Evolutionary conservation across 768 basidiomycete genomes (phyloP), one percentile per base, ranked within the genome.

Genomic region (Collybiopsis luxurians): DNA sequence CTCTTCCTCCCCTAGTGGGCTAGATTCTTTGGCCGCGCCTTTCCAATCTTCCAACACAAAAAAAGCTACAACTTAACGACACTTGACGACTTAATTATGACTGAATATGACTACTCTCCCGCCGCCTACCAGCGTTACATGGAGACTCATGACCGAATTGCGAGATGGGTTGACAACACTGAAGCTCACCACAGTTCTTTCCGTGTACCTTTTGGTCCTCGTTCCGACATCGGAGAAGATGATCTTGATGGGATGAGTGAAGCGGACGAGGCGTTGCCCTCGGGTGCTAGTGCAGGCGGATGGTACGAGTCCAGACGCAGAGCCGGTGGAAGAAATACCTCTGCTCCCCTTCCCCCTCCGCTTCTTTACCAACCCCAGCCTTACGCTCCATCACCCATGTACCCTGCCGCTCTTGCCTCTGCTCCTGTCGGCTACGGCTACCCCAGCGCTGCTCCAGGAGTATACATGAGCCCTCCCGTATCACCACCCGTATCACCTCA

Each of bases 61-160:
- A 15, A 6, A 47, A 23, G 13, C 9, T 10, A 12, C 17, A 28
- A 11, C 21, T n/a, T 30, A 30, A 47, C 48, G 31, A 49, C 5
- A n/a, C 34, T 21, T 27, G 44, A 26, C 49, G 40, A 19, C 53
- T 24, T 13, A 15, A 53, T 46, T 34, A 77, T 77, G 75, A 78
- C 75, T 10, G 75, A 78, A 63, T 78, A 77, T 69, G 75, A 77
- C 67, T 76, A 71, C 62, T 77, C 75, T 50, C 76, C 76, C 28
- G 75, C 66, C 36, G 75, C 75, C 12, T 70, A 70, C 61, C 64
- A 73, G 55, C 71, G 67, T 4, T 68, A 69, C 57, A 23, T 69
- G 48, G 73, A 70, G 11, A 74, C 71, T 11, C 74, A 74, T 60
- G 17, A 63, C 53, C 71, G 75, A 48, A 73, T 77, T 4, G 66